Evolutionary conservation across 2,329 filamentous ascomycete species (phyloP).

Genomic region (Ophiostoma angusticollis): DNA sequence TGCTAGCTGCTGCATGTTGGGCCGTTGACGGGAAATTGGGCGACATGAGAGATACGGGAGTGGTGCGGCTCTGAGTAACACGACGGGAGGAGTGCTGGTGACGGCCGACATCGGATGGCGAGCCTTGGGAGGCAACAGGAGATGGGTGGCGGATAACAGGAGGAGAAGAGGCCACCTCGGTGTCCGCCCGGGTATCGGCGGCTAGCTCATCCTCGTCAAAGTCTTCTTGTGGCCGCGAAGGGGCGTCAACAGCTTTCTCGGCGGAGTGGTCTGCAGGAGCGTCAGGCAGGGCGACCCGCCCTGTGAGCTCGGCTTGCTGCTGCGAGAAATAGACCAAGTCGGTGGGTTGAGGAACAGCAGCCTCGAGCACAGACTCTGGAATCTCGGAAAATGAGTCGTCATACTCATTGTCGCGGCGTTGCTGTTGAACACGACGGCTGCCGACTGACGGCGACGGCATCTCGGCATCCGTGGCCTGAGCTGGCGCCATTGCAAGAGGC

Average conservation of each 20-base stretch:
- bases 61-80: neutral
- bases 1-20: neutral
- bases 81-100: neutral
- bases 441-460: slow-evolving; percentile 9
- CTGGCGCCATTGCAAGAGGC: neutral
- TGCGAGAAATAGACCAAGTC: slow-evolving; percentile 4
- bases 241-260: too few species aligned
- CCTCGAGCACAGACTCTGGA: slow-evolving; percentile 35
- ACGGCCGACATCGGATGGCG: too few species aligned
- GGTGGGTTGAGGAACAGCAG: slow-evolving; percentile 29
- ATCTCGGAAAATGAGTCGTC: slow-evolving; percentile 48
- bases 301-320: slow-evolving; percentile 12
- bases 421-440: slow-evolving; percentile 8
- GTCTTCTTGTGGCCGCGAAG: neutral
- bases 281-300: neutral
- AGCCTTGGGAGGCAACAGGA: too few species aligned
- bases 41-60: slow-evolving; percentile 7
- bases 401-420: slow-evolving; percentile 19
- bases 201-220: slow-evolving; percentile 3
- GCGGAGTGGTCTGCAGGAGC: neutral
- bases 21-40: slow-evolving; percentile 4
- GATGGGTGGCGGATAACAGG: too few species aligned
- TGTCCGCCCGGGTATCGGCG: slow-evolving; percentile 1
- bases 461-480: neutral
- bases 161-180: slow-evolving; percentile 7